Conservation (phyloP, 768 basidiomycete species). For the Boletus sp. region DNA sequence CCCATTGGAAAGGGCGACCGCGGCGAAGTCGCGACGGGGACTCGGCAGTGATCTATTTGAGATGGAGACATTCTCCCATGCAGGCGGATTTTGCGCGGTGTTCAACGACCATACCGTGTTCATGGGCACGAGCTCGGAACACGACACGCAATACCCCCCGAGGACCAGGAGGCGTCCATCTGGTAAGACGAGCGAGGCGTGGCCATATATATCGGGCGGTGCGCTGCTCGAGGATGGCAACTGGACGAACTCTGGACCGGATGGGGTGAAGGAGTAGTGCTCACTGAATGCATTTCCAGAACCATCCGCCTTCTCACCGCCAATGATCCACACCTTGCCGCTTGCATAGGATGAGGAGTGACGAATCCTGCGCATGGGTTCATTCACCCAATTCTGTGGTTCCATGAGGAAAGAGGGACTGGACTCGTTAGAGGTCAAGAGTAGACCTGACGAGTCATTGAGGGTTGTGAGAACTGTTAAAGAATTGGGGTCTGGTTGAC, state of each 20-base stretch:
- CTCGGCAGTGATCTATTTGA: constrained; percentile 44
- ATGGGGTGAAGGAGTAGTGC: constrained; percentile 60
- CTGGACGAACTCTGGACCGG: constrained; percentile 45
- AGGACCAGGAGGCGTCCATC: constrained; percentile 71
- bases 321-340: constrained; percentile 66
- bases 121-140: constrained; percentile 50
- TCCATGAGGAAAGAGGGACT: constrained; percentile 47
- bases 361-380: constrained; percentile 76
- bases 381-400: constrained; percentile 50
- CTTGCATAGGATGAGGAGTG: constrained; percentile 57
- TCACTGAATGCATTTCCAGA: constrained; percentile 62
- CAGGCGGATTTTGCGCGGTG: constrained; percentile 41
- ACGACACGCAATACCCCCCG: constrained; percentile 62
- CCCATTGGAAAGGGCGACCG: constrained; percentile 46
- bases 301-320: constrained; percentile 80
- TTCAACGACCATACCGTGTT: constrained; percentile 62
- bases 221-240: constrained; percentile 49
- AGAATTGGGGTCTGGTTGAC: constrained; percentile 62
- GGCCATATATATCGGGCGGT: constrained; percentile 71
- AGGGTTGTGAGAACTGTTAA: constrained; percentile 45
- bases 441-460: constrained; percentile 60
- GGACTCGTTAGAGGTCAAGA: constrained; percentile 41
- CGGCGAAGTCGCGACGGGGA: constrained; percentile 63
- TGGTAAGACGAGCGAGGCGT: constrained; percentile 62
- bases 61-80: constrained; percentile 49